A percentile compares a stretch with the other conserved stretches of the same genome.
phyloP scores from a whole-genome alignment of 345 rosid species.

The Euphorbia tirucalli region DNA sequence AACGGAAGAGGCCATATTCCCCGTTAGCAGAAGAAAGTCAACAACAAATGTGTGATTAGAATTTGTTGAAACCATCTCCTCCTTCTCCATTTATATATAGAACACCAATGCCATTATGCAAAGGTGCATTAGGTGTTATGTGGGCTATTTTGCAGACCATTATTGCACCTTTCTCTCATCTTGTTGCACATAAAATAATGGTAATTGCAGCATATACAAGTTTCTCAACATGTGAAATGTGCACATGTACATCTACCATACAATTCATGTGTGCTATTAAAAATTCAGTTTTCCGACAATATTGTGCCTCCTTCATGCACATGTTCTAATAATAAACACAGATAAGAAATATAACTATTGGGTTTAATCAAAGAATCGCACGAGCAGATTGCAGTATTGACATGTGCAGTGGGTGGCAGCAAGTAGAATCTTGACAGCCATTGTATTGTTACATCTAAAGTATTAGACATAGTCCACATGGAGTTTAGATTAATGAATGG shows the following conservation, averaged over 20 bases:
- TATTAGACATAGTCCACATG: background rate
- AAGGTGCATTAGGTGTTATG: background rate
- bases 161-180: background rate
- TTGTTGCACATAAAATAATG: background rate
- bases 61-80: background rate
- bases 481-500: background rate
- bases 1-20: conserved; percentile 14
- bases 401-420: background rate
- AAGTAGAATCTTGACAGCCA: background rate
- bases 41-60: background rate
- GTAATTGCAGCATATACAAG: too few species aligned
- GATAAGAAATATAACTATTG: background rate
- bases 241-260: too few species aligned
- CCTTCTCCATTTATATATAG: background rate
- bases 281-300: too few species aligned
- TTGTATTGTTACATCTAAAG: too few species aligned
- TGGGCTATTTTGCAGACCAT: background rate
- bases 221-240: too few species aligned
- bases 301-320: background rate
- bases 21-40: background rate
- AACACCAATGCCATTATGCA: background rate
- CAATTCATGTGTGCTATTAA: too few species aligned
- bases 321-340: background rate
- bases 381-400: background rate
- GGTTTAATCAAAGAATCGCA: background rate